A percentile compares a stretch with the other conserved stretches of the same genome.
These are phyloP conservation scores for Cardamine occulta DNA, from an alignment of 345 rosid species.

Conservation along the genomic window DNA sequence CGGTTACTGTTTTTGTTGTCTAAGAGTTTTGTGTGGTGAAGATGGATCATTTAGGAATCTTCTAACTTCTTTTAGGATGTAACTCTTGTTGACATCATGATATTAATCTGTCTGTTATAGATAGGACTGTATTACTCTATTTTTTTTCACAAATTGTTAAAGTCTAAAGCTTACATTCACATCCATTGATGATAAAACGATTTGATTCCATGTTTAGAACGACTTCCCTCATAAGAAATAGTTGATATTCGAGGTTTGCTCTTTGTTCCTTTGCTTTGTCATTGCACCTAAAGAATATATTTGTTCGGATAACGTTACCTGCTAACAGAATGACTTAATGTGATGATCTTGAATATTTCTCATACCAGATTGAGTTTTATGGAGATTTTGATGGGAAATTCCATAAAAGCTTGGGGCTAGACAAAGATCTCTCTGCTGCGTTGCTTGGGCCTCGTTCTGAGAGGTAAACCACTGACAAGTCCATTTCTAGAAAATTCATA, in stretches of 20 bases:
- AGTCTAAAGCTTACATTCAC: neutral
- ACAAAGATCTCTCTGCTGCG: constrained; percentile 85
- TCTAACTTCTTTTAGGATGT: constrained; percentile 3
- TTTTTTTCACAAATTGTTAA: neutral
- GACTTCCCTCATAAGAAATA: neutral
- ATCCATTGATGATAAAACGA: neutral
- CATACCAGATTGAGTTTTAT: constrained; percentile 76
- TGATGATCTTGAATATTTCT: constrained; percentile 24
- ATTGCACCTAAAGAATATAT: neutral
- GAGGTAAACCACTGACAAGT: constrained; percentile 51
- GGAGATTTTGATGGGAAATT: constrained; percentile 88
- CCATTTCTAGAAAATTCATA: neutral
- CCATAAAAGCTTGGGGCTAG: constrained; percentile 88
- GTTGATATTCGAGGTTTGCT: neutral
- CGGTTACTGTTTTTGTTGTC: neutral
- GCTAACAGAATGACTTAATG: neutral
- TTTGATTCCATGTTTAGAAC: neutral
- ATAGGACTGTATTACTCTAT: neutral
- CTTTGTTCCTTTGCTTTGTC: constrained; percentile 1
- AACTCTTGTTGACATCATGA: neutral
- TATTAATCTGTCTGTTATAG: neutral
- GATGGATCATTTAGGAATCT: neutral
- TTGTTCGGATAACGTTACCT: neutral
- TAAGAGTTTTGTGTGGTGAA: constrained; percentile 16
- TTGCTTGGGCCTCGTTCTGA: constrained; percentile 85